These are phyloP conservation scores for Hordeum vulgare DNA, from an alignment of 176 grass and related monocot species.

Conservation along the genomic window DNA sequence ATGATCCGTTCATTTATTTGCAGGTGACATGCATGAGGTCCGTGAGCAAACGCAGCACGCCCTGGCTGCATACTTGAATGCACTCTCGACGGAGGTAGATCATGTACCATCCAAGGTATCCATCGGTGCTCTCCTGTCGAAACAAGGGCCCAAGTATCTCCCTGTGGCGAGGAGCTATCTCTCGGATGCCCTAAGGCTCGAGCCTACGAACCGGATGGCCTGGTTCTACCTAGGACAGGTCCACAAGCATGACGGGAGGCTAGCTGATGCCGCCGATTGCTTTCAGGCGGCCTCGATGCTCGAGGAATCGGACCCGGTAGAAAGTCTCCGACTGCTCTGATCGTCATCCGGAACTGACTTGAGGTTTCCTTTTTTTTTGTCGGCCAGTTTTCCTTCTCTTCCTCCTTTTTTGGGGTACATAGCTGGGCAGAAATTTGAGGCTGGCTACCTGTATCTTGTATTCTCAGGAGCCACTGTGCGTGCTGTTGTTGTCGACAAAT, in stretches of 20 bases:
- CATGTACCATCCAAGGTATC: slow-evolving; percentile 81
- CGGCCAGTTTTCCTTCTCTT: background rate
- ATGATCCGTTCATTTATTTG: background rate
- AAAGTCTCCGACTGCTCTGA: slow-evolving; percentile 66
- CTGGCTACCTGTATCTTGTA: slow-evolving; percentile 23
- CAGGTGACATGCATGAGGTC: slow-evolving; percentile 66
- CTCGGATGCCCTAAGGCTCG: slow-evolving; percentile 72
- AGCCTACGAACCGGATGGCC: slow-evolving; percentile 71
- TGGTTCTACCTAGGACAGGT: slow-evolving; percentile 96
- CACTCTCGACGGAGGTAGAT: slow-evolving; percentile 57
- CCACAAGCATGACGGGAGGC: slow-evolving; percentile 66
- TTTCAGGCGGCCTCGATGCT: slow-evolving; percentile 87
- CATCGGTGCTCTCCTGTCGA: slow-evolving; percentile 59
- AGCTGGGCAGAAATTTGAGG: slow-evolving; percentile 21
- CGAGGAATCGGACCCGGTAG: slow-evolving; percentile 79
- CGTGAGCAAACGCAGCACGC: slow-evolving; percentile 36
- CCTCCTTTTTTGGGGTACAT: slow-evolving; percentile 25
- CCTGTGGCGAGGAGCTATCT: slow-evolving; percentile 78
- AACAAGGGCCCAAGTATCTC: slow-evolving; percentile 64
- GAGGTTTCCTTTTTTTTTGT: slow-evolving; percentile 23
- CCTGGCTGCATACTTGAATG: slow-evolving; percentile 55
- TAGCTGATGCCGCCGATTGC: slow-evolving; percentile 76
- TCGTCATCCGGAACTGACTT: slow-evolving; percentile 7
- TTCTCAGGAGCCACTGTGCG: background rate
- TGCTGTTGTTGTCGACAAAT: slow-evolving; percentile 7